Conservation (phyloP, 2,329 filamentous ascomycete species). For the Rutstroemia sp. region DNA sequence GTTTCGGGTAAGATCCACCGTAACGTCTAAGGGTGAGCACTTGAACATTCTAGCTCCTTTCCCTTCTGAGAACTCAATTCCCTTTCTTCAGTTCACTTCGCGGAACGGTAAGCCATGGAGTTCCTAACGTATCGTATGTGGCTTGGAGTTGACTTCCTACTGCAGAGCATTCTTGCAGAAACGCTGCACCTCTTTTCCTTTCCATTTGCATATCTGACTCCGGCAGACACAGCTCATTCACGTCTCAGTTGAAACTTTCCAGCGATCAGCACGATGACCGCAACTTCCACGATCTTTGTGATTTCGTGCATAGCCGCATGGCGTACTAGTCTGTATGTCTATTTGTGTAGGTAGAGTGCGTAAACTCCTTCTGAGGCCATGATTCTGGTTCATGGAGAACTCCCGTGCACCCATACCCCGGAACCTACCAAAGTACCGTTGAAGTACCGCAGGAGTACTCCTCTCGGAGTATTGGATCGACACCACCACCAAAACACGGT, state of each 20-base stretch:
- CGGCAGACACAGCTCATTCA: background rate
- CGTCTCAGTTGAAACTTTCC: background rate
- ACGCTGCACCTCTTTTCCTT: background rate
- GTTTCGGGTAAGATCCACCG: too few species aligned
- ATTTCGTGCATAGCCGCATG: background rate
- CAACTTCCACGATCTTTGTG: background rate
- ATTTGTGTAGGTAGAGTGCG: background rate
- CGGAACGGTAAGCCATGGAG: background rate
- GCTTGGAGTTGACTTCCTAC: background rate
- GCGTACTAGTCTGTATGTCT: background rate
- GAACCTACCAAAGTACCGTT: background rate
- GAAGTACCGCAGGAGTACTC: background rate
- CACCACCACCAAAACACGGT: background rate
- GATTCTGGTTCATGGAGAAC: background rate
- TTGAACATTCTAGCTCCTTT: too few species aligned
- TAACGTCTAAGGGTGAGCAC: too few species aligned
- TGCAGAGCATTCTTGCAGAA: background rate
- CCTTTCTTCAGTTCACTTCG: background rate
- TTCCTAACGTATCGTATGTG: background rate
- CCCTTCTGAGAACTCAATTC: background rate
- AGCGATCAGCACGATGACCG: background rate
- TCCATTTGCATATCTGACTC: background rate
- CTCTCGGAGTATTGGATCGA: background rate
- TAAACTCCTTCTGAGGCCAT: background rate
- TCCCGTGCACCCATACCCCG: background rate